Evolutionary conservation across 2,329 filamentous ascomycete species (phyloP).

Genomic region (Ophiostoma triangulosporum): DNA sequence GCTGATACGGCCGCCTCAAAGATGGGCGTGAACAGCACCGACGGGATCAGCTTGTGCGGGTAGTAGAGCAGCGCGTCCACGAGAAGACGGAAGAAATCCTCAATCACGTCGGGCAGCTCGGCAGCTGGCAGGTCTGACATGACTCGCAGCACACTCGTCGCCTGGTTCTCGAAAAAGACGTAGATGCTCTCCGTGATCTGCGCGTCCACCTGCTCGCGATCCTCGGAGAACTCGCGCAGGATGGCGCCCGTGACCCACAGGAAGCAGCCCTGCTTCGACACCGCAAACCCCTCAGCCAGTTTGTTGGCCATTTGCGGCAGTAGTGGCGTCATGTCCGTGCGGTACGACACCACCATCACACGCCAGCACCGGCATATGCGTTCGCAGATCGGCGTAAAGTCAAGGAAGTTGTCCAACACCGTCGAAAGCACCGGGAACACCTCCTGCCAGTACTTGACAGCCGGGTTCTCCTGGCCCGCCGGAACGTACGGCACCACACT

Average conservation of each 20-base stretch:
- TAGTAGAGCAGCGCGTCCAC: slow-evolving; percentile 91
- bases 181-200: slow-evolving; percentile 81
- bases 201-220: slow-evolving; percentile 69
- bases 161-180: slow-evolving; percentile 87
- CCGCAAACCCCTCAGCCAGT: slow-evolving; percentile 70
- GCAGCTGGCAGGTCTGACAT: slow-evolving; percentile 66
- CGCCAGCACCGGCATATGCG: slow-evolving; percentile 91
- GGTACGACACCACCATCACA: slow-evolving; percentile 91
- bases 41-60: slow-evolving; percentile 69
- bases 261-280: slow-evolving; percentile 87
- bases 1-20: slow-evolving; percentile 79
- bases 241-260: slow-evolving; percentile 97
- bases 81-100: slow-evolving; percentile 90
- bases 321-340: slow-evolving; percentile 74
- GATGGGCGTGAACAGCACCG: slow-evolving; percentile 65
- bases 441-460: slow-evolving; percentile 91
- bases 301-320: slow-evolving; percentile 78
- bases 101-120: slow-evolving; percentile 73
- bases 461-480: slow-evolving; percentile 64
- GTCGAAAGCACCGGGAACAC: slow-evolving; percentile 79
- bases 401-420: slow-evolving; percentile 76
- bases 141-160: slow-evolving; percentile 75
- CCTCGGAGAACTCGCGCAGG: slow-evolving; percentile 86
- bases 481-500: slow-evolving; percentile 60
- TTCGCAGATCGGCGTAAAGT: slow-evolving; percentile 81